A percentile compares a stretch with the other conserved stretches of the same genome.
Evolutionary conservation across 805 yeast species (phyloP).

Genomic region (Saturnispora saitoi): DNA sequence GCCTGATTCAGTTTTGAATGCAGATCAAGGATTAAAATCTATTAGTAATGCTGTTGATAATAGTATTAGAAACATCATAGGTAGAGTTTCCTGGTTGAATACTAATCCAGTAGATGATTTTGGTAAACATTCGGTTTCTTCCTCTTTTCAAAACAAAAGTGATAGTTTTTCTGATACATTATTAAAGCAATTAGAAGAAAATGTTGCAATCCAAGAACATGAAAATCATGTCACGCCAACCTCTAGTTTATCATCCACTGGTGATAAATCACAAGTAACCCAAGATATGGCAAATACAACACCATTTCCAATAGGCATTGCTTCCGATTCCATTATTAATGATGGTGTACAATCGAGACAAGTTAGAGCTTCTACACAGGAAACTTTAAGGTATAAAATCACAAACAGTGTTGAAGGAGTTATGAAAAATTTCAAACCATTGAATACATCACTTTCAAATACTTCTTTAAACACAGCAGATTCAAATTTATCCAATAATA

Average conservation of each 20-base stretch:
- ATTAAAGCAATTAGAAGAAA: slow-evolving; percentile 26
- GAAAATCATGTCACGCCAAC: slow-evolving; percentile 23
- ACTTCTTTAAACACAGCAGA: slow-evolving; percentile 22
- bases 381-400: slow-evolving; percentile 23
- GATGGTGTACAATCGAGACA: slow-evolving; percentile 8
- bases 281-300: background rate
- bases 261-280: slow-evolving; percentile 9
- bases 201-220: slow-evolving; percentile 18
- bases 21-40: slow-evolving; percentile 30
- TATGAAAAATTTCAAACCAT: slow-evolving; percentile 28
- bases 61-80: slow-evolving; percentile 27
- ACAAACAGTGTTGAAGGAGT: slow-evolving; percentile 29
- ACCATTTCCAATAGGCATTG: slow-evolving; percentile 9
- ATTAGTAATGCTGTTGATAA: slow-evolving; percentile 30
- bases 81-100: slow-evolving; percentile 26
- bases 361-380: slow-evolving; percentile 17
- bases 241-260: slow-evolving; percentile 23
- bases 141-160: background rate
- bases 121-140: background rate
- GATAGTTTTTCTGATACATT: slow-evolving; percentile 19
- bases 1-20: slow-evolving; percentile 22
- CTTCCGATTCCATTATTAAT: slow-evolving; percentile 3
- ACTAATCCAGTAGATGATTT: slow-evolving; percentile 13
- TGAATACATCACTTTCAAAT: slow-evolving; percentile 27
- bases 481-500: background rate